phyloP scores from a whole-genome alignment of 2,329 filamentous ascomycete genomes.

The Colletotrichum gigasporum region DNA sequence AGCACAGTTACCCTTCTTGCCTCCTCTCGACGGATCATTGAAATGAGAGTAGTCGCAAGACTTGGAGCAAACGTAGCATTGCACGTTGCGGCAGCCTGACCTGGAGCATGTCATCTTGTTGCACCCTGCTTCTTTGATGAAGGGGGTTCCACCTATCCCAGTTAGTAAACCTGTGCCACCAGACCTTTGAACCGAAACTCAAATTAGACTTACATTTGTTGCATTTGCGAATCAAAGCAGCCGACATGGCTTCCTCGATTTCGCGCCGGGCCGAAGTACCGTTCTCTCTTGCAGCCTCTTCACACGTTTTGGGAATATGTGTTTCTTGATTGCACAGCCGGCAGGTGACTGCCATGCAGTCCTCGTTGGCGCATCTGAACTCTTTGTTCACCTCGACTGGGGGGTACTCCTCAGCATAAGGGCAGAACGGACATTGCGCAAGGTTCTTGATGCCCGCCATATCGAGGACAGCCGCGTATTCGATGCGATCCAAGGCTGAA shows the following conservation, averaged over 20 bases:
- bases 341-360: conserved; percentile 72
- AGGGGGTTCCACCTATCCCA: conserved; percentile 68
- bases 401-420: conserved; percentile 79
- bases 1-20: conserved; percentile 67
- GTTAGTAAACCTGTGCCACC: conserved; percentile 24
- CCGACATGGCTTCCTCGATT: conserved; percentile 87
- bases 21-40: conserved; percentile 57
- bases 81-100: conserved; percentile 58
- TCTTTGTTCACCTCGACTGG: conserved; percentile 74
- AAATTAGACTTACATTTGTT: conserved; percentile 64
- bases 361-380: conserved; percentile 75
- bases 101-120: conserved; percentile 83
- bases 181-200: too few species aligned
- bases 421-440: conserved; percentile 82
- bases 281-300: conserved; percentile 69
- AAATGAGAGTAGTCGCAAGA: conserved; percentile 78
- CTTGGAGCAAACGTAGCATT: conserved; percentile 78
- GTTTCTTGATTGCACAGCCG: conserved; percentile 74
- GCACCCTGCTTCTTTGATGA: conserved; percentile 82
- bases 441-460: conserved; percentile 77
- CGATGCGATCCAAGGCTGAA: conserved; percentile 73
- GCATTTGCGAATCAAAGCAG: conserved; percentile 80
- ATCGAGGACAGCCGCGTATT: conserved; percentile 76
- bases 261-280: conserved; percentile 69
- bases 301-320: conserved; percentile 78